phyloP scores from a whole-genome alignment of 768 basidiomycete genomes.

The Phanerochaete carnosa region DNA sequence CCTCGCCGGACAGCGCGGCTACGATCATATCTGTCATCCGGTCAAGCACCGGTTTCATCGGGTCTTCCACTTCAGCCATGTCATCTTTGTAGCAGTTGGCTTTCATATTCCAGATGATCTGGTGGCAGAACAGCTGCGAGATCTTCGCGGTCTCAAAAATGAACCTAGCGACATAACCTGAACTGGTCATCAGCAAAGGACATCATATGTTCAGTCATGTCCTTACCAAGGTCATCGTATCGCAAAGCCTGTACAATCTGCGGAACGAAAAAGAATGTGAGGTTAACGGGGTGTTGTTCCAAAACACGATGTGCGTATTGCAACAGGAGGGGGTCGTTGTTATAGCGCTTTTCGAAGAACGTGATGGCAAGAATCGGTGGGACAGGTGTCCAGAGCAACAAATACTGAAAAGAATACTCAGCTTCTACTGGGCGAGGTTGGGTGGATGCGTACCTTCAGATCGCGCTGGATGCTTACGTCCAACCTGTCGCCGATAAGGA shows the following conservation, averaged over 20 bases:
- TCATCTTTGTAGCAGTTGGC: constrained; percentile 97
- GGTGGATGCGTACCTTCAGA: constrained; percentile 54
- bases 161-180: constrained; percentile 92
- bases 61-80: constrained; percentile 81
- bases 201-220: background rate
- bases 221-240: constrained; percentile 79
- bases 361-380: constrained; percentile 79
- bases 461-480: constrained; percentile 59
- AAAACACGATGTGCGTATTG: constrained; percentile 97
- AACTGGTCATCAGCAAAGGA: background rate
- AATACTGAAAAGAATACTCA: constrained; percentile 47
- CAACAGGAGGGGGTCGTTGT: constrained; percentile 78
- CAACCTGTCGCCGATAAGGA: constrained; percentile 72
- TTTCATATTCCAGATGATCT: constrained; percentile 99
- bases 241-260: constrained; percentile 97
- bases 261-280: constrained; percentile 99
- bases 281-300: constrained; percentile 89
- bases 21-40: constrained; percentile 79
- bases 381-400: constrained; percentile 86
- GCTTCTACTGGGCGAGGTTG: background rate
- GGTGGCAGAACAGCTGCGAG: constrained; percentile 96
- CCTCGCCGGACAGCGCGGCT: constrained; percentile 81
- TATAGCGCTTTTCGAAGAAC: constrained; percentile 82
- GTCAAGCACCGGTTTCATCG: constrained; percentile 96
- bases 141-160: constrained; percentile 97